Percentiles rank a stretch among this genome's conserved stretches.
These are phyloP conservation scores for Tricholoma furcatifolium DNA, from an alignment of 768 basidiomycete genomes.

Conservation along the genomic window DNA sequence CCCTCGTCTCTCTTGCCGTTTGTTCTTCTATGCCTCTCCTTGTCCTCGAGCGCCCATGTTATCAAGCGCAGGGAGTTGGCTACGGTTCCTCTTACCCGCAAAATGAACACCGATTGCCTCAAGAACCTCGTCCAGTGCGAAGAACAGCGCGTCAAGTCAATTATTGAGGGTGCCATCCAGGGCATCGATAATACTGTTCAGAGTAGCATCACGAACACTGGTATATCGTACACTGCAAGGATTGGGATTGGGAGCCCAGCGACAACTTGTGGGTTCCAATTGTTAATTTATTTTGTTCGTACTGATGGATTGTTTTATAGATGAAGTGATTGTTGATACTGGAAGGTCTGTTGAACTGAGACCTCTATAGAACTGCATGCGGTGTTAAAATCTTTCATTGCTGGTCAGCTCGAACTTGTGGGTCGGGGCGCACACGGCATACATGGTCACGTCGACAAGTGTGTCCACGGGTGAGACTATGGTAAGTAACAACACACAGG, in stretches of 20 bases:
- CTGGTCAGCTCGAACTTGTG: background rate
- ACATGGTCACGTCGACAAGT: background rate
- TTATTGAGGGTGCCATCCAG: no score
- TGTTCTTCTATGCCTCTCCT: no score
- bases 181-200: no score
- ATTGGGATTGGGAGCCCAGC: background rate
- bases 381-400: background rate
- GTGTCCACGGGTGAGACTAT: background rate
- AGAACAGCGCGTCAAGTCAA: no score
- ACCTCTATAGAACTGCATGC: background rate
- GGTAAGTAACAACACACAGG: background rate
- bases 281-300: background rate
- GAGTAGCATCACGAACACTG: no score
- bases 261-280: background rate
- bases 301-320: background rate
- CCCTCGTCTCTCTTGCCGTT: no score
- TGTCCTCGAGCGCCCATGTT: no score
- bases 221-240: background rate
- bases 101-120: no score
- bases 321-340: background rate
- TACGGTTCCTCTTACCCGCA: no score
- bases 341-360: background rate
- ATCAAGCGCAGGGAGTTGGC: no score
- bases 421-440: background rate
- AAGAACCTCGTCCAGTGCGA: no score